These are phyloP conservation scores for Phlegmacium glaucopus DNA, from an alignment of 768 basidiomycete species.

Conservation along the genomic window DNA sequence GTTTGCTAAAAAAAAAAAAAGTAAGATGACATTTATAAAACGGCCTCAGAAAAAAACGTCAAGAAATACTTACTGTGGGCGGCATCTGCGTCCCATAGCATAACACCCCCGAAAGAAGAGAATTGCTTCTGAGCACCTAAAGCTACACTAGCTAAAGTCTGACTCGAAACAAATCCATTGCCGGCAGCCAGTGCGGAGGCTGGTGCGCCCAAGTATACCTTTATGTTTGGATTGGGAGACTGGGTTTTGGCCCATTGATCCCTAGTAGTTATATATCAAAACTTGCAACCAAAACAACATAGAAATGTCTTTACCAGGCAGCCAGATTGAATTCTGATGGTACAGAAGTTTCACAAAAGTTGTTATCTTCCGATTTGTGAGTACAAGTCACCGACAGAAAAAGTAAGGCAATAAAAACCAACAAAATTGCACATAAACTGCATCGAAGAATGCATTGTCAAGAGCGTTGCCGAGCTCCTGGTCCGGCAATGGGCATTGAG, in stretches of 20 bases:
- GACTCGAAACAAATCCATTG: conserved; percentile 47
- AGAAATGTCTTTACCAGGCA: conserved; percentile 30
- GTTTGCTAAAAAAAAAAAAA: conserved; percentile 50
- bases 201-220: conserved; percentile 59
- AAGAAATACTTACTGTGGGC: conserved; percentile 34
- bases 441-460: conserved; percentile 61
- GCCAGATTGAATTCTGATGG: conserved; percentile 50
- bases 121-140: conserved; percentile 44
- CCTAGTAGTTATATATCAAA: conserved; percentile 22
- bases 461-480: conserved; percentile 56
- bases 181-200: conserved; percentile 49
- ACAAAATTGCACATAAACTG: conserved; percentile 72
- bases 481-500: conserved; percentile 70
- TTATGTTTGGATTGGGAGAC: conserved; percentile 56
- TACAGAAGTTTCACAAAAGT: conserved; percentile 46
- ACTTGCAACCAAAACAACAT: neutral
- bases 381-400: neutral
- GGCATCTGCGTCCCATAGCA: conserved; percentile 43
- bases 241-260: conserved; percentile 60
- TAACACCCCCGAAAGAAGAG: conserved; percentile 58
- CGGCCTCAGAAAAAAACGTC: neutral
- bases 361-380: conserved; percentile 39
- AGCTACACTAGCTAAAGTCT: conserved; percentile 40
- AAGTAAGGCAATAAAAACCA: conserved; percentile 13
- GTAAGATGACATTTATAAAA: neutral